Conservation (phyloP, 2,329 filamentous ascomycete genomes). For the Ophiognomonia clavigignenti-juglandacearum region DNA sequence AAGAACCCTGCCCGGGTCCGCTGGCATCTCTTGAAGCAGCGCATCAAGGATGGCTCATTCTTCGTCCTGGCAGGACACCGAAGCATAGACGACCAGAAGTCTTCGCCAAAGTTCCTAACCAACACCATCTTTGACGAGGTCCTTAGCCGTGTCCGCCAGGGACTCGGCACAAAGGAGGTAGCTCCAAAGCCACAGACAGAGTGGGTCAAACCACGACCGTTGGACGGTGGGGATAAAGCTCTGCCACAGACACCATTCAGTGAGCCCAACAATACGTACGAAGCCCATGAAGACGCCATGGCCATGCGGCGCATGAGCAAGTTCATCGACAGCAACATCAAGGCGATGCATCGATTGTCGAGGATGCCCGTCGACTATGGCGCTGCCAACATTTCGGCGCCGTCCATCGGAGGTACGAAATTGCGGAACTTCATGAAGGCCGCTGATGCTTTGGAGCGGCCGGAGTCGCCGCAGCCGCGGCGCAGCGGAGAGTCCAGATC, state of each 20-base stretch:
- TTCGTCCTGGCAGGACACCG: constrained; percentile 41
- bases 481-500: too few relatives aligned
- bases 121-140: constrained; percentile 42
- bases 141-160: constrained; percentile 36
- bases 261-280: constrained; percentile 34
- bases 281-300: constrained; percentile 35
- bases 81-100: constrained; percentile 23
- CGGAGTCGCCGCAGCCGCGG: too few relatives aligned
- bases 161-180: constrained; percentile 22
- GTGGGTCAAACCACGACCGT: constrained; percentile 23
- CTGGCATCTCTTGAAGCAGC: constrained; percentile 45
- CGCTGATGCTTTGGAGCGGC: too few relatives aligned
- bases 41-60: constrained; percentile 45
- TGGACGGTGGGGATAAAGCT: constrained; percentile 38
- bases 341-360: constrained; percentile 36
- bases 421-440: too few relatives aligned
- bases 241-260: constrained; percentile 26
- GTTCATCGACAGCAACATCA: constrained; percentile 38
- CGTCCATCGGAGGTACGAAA: too few relatives aligned
- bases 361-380: constrained; percentile 31
- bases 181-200: too few relatives aligned
- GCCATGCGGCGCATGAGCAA: constrained; percentile 39
- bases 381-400: too few relatives aligned
- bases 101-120: constrained; percentile 24
- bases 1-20: constrained; percentile 46